A percentile compares a stretch with the other conserved stretches of the same genome.
Evolutionary conservation across 75 land plant genomes (phyloP).

Genomic region (Gnetum montanum): DNA sequence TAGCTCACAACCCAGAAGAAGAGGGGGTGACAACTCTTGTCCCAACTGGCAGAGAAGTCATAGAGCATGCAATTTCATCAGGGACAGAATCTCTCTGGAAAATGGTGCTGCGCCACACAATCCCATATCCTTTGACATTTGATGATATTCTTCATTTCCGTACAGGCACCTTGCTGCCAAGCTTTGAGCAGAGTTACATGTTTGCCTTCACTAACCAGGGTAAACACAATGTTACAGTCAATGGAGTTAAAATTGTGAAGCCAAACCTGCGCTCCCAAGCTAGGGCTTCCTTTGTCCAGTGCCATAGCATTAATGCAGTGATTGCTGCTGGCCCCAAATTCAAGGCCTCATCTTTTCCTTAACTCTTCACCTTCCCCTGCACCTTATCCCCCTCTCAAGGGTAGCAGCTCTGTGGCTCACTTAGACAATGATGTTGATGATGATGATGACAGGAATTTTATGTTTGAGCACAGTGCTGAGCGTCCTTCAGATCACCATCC

Average conservation of each 20-base stretch:
- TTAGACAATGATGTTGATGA: too few species aligned
- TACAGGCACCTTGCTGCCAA: slow-evolving; percentile 31
- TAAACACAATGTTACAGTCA: slow-evolving; percentile 16
- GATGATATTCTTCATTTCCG: slow-evolving; percentile 30
- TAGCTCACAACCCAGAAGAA: too few species aligned
- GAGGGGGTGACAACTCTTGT: too few species aligned
- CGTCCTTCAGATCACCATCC: too few species aligned
- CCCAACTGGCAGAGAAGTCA: too few species aligned
- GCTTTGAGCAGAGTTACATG: slow-evolving; percentile 11
- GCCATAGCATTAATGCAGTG: slow-evolving; percentile 40
- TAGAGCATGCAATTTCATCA: too few species aligned
- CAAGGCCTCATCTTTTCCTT: neutral
- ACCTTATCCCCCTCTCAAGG: too few species aligned
- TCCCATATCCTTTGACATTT: slow-evolving; percentile 30
- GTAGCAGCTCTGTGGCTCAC: too few species aligned
- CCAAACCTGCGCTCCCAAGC: slow-evolving; percentile 29
- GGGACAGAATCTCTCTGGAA: too few species aligned
- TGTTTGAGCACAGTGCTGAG: too few species aligned
- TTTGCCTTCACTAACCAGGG: slow-evolving; percentile 21
- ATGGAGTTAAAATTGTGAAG: slow-evolving; percentile 20
- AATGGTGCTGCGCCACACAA: slow-evolving; percentile 19
- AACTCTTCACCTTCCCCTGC: too few species aligned
- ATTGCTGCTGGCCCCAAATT: neutral
- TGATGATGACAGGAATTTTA: too few species aligned
- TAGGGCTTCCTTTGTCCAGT: slow-evolving; percentile 17